These are phyloP conservation scores for Hanseniaspora mollemarum DNA, from an alignment of 805 yeast species.

Conservation along the genomic window DNA sequence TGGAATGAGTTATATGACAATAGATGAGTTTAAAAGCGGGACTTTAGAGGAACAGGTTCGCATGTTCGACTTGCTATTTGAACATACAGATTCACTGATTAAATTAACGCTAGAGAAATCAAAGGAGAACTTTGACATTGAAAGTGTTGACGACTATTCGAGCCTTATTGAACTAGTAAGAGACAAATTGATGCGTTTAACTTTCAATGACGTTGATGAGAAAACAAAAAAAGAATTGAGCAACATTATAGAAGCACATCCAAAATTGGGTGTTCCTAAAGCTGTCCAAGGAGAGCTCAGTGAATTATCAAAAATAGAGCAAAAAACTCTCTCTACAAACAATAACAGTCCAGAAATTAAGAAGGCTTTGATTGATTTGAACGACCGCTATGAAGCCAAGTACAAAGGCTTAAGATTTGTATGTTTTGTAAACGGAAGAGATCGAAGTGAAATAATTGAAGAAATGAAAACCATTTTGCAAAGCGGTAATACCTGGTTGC, in stretches of 20 bases:
- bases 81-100: slow-evolving; percentile 21
- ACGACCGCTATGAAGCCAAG: slow-evolving; percentile 48
- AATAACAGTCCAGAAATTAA: slow-evolving; percentile 36
- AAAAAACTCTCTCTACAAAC: slow-evolving; percentile 44
- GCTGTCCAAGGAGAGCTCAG: slow-evolving; percentile 33
- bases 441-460: slow-evolving; percentile 51
- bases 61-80: slow-evolving; percentile 20
- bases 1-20: neutral
- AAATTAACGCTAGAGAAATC: slow-evolving; percentile 17
- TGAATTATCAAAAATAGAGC: slow-evolving; percentile 59
- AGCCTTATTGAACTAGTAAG: slow-evolving; percentile 41
- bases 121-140: slow-evolving; percentile 16
- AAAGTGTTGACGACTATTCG: slow-evolving; percentile 22
- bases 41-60: slow-evolving; percentile 15
- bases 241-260: slow-evolving; percentile 78
- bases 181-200: slow-evolving; percentile 29
- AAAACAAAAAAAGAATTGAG: slow-evolving; percentile 24
- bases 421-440: slow-evolving; percentile 77
- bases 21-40: slow-evolving; percentile 12
- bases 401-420: slow-evolving; percentile 73
- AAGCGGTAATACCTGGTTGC: slow-evolving; percentile 23
- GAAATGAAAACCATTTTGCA: slow-evolving; percentile 49
- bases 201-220: slow-evolving; percentile 23
- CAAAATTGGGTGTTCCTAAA: slow-evolving; percentile 59
- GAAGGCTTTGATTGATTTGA: slow-evolving; percentile 39